A percentile compares a stretch with the other conserved stretches of the same genome.
Evolutionary conservation across 805 yeast genomes (phyloP).

Genomic region (Cyberlindnera amylophila): DNA sequence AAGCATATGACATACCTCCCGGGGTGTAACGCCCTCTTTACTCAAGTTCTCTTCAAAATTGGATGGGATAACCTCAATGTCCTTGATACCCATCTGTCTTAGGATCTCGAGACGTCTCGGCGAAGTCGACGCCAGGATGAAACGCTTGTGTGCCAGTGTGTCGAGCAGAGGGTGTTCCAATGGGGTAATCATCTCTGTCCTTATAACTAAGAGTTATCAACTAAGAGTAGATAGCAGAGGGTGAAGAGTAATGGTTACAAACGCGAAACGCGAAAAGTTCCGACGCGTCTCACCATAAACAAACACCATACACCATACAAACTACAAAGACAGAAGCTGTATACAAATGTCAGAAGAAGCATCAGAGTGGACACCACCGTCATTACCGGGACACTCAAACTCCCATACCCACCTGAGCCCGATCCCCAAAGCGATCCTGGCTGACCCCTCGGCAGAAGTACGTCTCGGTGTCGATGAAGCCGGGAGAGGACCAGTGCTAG

Average conservation of each 20-base stretch:
- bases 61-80: constrained; percentile 51
- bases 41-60: constrained; percentile 73
- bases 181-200: background rate
- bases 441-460: constrained; percentile 37
- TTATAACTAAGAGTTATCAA: background rate
- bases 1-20: constrained; percentile 31
- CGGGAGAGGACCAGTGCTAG: constrained; percentile 96
- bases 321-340: no score
- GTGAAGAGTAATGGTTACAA: constrained; percentile 4
- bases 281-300: no score
- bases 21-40: constrained; percentile 45
- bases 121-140: constrained; percentile 80
- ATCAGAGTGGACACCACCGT: constrained; percentile 32
- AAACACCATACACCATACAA: no score
- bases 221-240: no score
- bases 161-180: constrained; percentile 32
- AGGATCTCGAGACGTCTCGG: constrained; percentile 78
- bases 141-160: constrained; percentile 13
- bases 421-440: constrained; percentile 40
- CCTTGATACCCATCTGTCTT: constrained; percentile 47
- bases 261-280: no score
- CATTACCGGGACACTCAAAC: constrained; percentile 38
- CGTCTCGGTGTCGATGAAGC: constrained; percentile 95
- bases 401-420: constrained; percentile 49
- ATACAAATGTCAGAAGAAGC: background rate